Evolutionary conservation across 768 basidiomycete genomes (phyloP).

Genomic region (Lactifluus hygrophoroides): DNA sequence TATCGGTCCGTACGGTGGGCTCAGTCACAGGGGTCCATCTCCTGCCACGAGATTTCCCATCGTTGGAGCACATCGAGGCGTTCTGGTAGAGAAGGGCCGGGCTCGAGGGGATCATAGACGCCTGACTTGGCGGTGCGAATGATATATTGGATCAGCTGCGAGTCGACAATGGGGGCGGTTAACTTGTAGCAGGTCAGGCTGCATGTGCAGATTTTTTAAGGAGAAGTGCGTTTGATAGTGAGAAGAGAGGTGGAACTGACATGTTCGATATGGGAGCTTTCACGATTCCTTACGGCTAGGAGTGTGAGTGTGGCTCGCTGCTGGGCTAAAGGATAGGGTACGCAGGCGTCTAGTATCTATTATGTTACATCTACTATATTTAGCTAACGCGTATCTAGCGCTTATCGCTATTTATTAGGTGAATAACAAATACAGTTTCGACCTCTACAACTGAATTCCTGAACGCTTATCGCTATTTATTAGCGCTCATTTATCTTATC

Average conservation of each 20-base stretch:
- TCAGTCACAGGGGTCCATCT: background rate
- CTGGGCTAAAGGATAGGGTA: background rate
- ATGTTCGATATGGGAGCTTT: background rate
- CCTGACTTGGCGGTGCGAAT: constrained; percentile 7
- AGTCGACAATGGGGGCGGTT: background rate
- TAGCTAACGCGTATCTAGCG: too few species aligned
- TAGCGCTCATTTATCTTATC: too few species aligned
- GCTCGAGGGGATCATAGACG: constrained; percentile 9
- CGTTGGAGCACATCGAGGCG: background rate
- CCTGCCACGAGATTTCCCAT: background rate
- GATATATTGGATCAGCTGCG: constrained; percentile 1
- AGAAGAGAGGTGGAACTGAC: background rate
- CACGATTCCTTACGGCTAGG: too few species aligned
- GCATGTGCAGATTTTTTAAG: background rate
- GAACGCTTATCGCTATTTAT: too few species aligned
- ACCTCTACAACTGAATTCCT: too few species aligned
- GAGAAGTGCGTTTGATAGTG: constrained; percentile 10
- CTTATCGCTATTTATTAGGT: too few species aligned
- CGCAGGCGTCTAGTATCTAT: background rate
- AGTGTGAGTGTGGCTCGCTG: too few species aligned
- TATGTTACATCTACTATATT: too few species aligned
- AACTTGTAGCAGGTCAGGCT: background rate
- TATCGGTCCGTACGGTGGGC: background rate
- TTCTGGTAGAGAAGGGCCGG: background rate
- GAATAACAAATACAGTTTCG: too few species aligned